phyloP scores from a whole-genome alignment of 768 basidiomycete species.

The Suillus occidentalis region DNA sequence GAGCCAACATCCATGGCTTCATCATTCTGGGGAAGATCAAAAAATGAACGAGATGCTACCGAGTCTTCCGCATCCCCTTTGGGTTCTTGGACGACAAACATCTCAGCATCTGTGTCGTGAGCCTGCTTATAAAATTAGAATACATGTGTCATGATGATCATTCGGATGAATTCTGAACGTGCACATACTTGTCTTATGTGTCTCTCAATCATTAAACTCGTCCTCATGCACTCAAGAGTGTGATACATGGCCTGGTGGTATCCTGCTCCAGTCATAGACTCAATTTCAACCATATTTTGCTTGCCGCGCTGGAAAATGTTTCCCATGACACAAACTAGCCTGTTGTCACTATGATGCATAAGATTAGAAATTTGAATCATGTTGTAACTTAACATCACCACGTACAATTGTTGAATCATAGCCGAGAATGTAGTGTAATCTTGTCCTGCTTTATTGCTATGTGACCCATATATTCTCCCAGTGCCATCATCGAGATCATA shows the following conservation, averaged over 20 bases:
- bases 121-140: slow-evolving; percentile 2
- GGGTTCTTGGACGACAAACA: background rate
- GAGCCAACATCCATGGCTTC: background rate
- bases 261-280: slow-evolving; percentile 14
- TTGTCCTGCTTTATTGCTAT: slow-evolving; percentile 14
- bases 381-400: background rate
- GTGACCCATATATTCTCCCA: slow-evolving; percentile 17
- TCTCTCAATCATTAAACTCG: slow-evolving; percentile 11
- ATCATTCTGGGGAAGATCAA: background rate
- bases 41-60: background rate
- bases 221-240: slow-evolving; percentile 22
- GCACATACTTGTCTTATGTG: slow-evolving; percentile 8
- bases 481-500: slow-evolving; percentile 42
- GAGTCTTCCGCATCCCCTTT: background rate
- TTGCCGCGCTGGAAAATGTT: background rate
- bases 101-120: background rate
- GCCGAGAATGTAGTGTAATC: slow-evolving; percentile 12
- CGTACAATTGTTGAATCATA: slow-evolving; percentile 6
- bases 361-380: background rate
- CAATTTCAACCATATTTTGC: slow-evolving; percentile 14
- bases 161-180: background rate
- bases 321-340: slow-evolving; percentile 19
- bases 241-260: slow-evolving; percentile 31
- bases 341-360: slow-evolving; percentile 16
- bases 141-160: background rate